These are phyloP conservation scores for Calonectria montana DNA, from an alignment of 2,329 filamentous ascomycete species.

Conservation along the genomic window DNA sequence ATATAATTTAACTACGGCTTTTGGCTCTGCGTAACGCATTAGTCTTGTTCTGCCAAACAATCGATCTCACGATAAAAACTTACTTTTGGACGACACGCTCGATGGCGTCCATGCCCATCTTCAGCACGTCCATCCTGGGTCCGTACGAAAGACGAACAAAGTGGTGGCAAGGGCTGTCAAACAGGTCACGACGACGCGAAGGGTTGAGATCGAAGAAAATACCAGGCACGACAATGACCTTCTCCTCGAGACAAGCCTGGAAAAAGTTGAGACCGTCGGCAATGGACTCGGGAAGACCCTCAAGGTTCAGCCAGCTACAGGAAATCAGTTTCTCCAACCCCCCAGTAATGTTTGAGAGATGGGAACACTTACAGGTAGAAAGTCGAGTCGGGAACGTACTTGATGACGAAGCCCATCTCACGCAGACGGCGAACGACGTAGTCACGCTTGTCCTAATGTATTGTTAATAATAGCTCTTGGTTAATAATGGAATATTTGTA, in stretches of 20 bases:
- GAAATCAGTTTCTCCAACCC: constrained; percentile 11
- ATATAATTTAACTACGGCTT: constrained; percentile 26
- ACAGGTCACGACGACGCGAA: constrained; percentile 86
- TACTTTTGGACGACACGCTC: constrained; percentile 83
- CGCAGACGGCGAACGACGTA: constrained; percentile 84
- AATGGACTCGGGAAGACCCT: constrained; percentile 80
- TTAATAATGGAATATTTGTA: background rate
- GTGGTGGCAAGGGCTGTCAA: constrained; percentile 94
- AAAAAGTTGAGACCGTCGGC: constrained; percentile 97
- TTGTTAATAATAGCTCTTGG: constrained; percentile 30
- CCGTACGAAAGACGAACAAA: constrained; percentile 89
- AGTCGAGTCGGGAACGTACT: constrained; percentile 87
- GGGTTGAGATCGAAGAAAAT: constrained; percentile 99
- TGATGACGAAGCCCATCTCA: constrained; percentile 88
- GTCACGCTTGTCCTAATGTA: constrained; percentile 82
- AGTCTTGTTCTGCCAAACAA: background rate
- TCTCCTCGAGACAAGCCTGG: constrained; percentile 90
- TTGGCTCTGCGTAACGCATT: constrained; percentile 34
- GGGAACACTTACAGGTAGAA: constrained; percentile 84
- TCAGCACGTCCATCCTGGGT: constrained; percentile 81
- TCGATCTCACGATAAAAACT: constrained; percentile 37
- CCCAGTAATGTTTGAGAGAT: background rate
- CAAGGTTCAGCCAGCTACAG: constrained; percentile 67
- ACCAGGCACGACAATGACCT: constrained; percentile 95
- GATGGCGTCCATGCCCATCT: constrained; percentile 85